phyloP scores from a whole-genome alignment of 2,329 filamentous ascomycete genomes.

The Neurospora sp. region DNA sequence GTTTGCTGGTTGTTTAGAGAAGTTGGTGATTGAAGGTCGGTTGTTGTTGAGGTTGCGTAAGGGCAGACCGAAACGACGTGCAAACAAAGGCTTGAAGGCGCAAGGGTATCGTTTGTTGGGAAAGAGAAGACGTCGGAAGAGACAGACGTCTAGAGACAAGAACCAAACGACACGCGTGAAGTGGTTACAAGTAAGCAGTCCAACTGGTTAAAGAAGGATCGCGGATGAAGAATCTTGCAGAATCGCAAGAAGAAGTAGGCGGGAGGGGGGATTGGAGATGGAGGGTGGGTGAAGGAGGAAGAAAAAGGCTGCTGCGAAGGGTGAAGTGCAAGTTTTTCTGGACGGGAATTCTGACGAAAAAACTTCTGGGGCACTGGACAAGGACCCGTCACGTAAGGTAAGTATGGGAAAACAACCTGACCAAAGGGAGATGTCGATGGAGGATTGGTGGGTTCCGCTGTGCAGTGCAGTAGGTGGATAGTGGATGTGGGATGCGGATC shows the following conservation, averaged over 20 bases:
- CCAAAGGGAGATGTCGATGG: not conserved
- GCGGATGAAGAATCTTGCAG: not conserved
- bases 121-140: not conserved
- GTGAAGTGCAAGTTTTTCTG: not conserved
- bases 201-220: not conserved
- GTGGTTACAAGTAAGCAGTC: not conserved
- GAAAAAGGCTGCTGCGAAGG: not conserved
- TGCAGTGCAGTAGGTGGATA: not conserved
- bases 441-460: not conserved
- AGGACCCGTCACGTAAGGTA: not conserved
- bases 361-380: not conserved
- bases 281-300: not conserved
- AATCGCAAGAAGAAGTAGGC: not conserved
- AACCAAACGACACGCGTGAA: not conserved
- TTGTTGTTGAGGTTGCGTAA: not conserved
- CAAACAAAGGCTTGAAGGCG: not conserved
- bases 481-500: not conserved
- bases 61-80: not conserved
- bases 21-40: not conserved
- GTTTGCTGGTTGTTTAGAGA: not conserved
- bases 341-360: not conserved
- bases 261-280: not conserved
- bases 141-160: not conserved
- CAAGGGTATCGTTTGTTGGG: not conserved
- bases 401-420: not conserved